Percentiles rank a stretch among this genome's conserved stretches.
Evolutionary conservation across 2,329 filamentous ascomycete genomes (phyloP).

Genomic region (Aureobasidium mangrovei): DNA sequence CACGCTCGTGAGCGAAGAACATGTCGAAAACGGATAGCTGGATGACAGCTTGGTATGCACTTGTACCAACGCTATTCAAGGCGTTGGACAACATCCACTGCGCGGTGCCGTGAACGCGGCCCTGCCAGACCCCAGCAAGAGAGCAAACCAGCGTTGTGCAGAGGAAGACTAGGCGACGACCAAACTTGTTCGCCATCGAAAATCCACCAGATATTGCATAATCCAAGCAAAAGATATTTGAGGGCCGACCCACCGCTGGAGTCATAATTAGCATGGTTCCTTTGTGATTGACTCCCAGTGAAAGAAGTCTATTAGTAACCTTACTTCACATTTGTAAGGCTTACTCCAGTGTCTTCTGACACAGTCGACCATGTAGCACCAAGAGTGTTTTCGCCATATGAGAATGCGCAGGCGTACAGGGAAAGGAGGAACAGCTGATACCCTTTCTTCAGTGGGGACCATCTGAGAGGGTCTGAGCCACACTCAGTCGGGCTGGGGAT

Average conservation of each 20-base stretch:
- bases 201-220: conserved; percentile 36
- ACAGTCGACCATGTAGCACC: conserved; percentile 37
- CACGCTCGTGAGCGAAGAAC: conserved; percentile 33
- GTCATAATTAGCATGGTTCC: too few relatives aligned
- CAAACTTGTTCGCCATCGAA: conserved; percentile 27
- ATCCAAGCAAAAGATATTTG: conserved; percentile 34
- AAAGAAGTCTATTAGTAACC: conserved; percentile 19
- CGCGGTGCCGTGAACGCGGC: conserved; percentile 21
- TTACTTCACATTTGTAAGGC: conserved; percentile 34
- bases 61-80: conserved; percentile 29
- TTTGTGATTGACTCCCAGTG: too few relatives aligned
- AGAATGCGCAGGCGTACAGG: conserved; percentile 34
- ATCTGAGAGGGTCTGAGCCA: conserved; percentile 24
- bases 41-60: conserved; percentile 32
- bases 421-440: conserved; percentile 34
- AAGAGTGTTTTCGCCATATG: conserved; percentile 34
- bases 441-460: conserved; percentile 31
- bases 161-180: conserved; percentile 33
- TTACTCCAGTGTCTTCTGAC: conserved; percentile 31
- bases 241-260: conserved; percentile 20
- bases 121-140: conserved; percentile 27
- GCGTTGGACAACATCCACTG: conserved; percentile 27
- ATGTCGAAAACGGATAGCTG: conserved; percentile 34
- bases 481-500: conserved; percentile 28
- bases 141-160: conserved; percentile 27